These are phyloP conservation scores for Cryptococcus amylolentus DNA, from an alignment of 1,284 basidiomycete species.

Conservation along the genomic window DNA sequence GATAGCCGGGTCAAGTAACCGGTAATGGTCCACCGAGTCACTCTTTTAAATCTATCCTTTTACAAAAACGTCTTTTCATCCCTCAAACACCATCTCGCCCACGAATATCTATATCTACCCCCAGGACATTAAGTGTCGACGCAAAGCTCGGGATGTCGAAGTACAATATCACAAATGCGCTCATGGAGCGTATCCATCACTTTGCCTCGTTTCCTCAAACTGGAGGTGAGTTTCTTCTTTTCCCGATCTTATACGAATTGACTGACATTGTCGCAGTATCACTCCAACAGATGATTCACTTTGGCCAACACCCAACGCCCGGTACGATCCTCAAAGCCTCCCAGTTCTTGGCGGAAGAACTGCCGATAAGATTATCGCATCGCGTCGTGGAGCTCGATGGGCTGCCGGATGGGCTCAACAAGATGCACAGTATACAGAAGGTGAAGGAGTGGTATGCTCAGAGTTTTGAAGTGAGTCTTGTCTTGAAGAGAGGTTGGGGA, in stretches of 20 bases:
- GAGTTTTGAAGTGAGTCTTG: conserved; percentile 78
- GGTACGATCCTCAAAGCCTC: conserved; percentile 81
- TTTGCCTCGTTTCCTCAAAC: conserved; percentile 93
- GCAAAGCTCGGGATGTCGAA: conserved; percentile 38
- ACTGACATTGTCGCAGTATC: conserved; percentile 58
- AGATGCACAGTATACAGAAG: conserved; percentile 89
- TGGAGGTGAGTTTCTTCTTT: conserved; percentile 59
- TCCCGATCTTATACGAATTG: not conserved
- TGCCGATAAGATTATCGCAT: conserved; percentile 92
- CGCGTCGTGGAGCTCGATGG: conserved; percentile 95
- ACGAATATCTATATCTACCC: too few relatives aligned
- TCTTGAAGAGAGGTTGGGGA: not conserved
- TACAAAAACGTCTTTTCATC: not conserved
- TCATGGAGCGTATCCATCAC: conserved; percentile 91
- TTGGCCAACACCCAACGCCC: conserved; percentile 80
- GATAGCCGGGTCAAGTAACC: not conserved
- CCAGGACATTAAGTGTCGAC: too few relatives aligned
- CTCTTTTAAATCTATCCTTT: not conserved
- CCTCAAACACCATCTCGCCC: not conserved
- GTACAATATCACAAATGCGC: conserved; percentile 63
- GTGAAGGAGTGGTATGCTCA: conserved; percentile 99
- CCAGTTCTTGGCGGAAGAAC: conserved; percentile 70
- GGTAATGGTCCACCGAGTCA: not conserved
- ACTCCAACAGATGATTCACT: conserved; percentile 86
- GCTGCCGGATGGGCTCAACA: conserved; percentile 83